Conservation (phyloP, 148 eudicot genomes). For the Dianthus caryophyllus region DNA sequence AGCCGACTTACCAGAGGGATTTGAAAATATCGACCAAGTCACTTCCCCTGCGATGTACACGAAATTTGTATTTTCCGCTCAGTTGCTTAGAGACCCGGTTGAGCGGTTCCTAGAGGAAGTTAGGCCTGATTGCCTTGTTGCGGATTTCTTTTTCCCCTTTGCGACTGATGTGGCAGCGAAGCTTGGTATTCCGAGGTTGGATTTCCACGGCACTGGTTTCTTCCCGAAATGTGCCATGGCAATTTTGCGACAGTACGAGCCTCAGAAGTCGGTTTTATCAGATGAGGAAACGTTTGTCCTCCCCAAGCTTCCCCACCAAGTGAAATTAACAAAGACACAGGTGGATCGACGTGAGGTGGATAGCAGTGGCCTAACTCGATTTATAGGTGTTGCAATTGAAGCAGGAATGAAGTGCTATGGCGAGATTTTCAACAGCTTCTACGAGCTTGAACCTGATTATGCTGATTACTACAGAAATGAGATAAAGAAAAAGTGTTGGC, state of each 20-base stretch:
- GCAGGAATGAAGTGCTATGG: conserved; percentile 29
- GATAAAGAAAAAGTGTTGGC: conserved; percentile 48
- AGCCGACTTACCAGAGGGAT: conserved; percentile 34
- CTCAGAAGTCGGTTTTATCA: conserved; percentile 31
- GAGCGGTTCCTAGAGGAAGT: conserved; percentile 33
- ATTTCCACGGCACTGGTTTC: conserved; percentile 41
- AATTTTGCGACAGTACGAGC: conserved; percentile 22
- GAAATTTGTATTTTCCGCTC: conserved; percentile 30
- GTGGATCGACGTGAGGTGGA: conserved; percentile 2
- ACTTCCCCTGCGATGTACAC: not conserved
- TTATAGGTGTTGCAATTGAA: not conserved
- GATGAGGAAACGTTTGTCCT: conserved; percentile 38
- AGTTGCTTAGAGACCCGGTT: conserved; percentile 33
- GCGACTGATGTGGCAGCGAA: conserved; percentile 34
- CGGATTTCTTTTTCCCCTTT: conserved; percentile 45
- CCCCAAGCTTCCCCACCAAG: conserved; percentile 35
- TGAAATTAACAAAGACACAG: conserved; percentile 26
- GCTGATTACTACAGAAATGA: conserved; percentile 35
- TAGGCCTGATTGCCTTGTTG: conserved; percentile 38
- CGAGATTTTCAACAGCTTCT: conserved; percentile 51
- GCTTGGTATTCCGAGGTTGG: conserved; percentile 44
- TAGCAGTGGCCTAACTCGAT: not conserved
- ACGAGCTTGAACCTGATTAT: conserved; percentile 62
- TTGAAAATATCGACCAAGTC: conserved; percentile 30
- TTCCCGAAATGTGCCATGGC: conserved; percentile 33